A percentile compares a stretch with the other conserved stretches of the same genome.
Conservation (phyloP, 2,329 filamentous ascomycete species). For the Myriosclerotinia curreyana region DNA sequence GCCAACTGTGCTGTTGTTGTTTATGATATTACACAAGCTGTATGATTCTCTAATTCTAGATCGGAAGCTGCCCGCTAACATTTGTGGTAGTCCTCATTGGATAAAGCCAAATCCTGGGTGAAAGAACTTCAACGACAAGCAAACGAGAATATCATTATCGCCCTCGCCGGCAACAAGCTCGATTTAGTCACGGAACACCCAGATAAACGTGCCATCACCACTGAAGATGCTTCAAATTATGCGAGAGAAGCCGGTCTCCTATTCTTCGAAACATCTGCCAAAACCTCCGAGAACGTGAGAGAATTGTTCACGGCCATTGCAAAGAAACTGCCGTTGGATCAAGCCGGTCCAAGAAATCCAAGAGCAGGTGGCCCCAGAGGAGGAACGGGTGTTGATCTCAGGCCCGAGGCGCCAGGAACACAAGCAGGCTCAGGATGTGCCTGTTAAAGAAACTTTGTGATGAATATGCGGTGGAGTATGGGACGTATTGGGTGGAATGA, state of each 20-base stretch:
- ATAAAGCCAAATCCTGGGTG: constrained; percentile 99
- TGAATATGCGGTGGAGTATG: constrained; percentile 26
- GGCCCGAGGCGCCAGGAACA: constrained; percentile 53
- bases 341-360: constrained; percentile 86
- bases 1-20: constrained; percentile 99
- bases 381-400: constrained; percentile 59
- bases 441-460: constrained; percentile 48
- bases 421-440: constrained; percentile 60
- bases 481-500: constrained; percentile 26
- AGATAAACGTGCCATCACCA: constrained; percentile 88
- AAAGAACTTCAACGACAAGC: constrained; percentile 98
- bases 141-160: constrained; percentile 99
- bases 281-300: constrained; percentile 92
- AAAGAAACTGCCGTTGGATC: constrained; percentile 94
- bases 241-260: constrained; percentile 88
- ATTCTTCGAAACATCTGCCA: constrained; percentile 98
- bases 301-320: constrained; percentile 97
- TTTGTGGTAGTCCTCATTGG: constrained; percentile 73
- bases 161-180: constrained; percentile 94
- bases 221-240: constrained; percentile 91
- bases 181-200: constrained; percentile 93
- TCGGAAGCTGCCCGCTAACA: background rate
- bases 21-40: constrained; percentile 98
- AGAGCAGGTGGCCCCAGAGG: constrained; percentile 52
- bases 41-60: constrained; percentile 45